Evolutionary conservation across 2,329 filamentous ascomycete genomes (phyloP), one percentile per base, ranked within the genome.

Genomic region (Pleomassaria siparia): DNA sequence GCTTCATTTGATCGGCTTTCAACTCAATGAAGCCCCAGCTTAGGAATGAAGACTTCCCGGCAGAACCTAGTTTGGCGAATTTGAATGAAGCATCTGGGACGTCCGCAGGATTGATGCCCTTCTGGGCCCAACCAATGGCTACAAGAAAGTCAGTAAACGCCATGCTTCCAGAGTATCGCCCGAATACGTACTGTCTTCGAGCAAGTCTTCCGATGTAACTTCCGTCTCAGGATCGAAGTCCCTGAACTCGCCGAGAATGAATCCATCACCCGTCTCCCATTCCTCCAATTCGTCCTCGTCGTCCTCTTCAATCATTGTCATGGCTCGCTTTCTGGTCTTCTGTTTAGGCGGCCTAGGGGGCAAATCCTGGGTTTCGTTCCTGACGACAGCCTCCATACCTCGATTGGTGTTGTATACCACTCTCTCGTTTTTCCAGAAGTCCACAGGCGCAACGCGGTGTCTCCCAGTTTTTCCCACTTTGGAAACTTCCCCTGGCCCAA

Each of bases 1-100:
- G 84, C 77, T 99, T 99, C 65, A 88, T 83, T 25, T 88, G 84
- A 2, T 87, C 86, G 0, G 89, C 86, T 5, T 90, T 89, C 42
- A 99, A 76, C 62, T 97, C 92, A 29, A 99, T 88, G 43, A 97
- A 81, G 13, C 94, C 94, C 9, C 88, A 87, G 26, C 91, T 91
- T 70, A 97, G 89, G 71, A 96, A 97, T 0, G 87, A 84, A 51
- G 88, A 77, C 22, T 85, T 89, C 13, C 56, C 55, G 47, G 50
- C 52, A 4, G 60, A 60, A 12, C 95, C 80, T 51, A 92, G 87
- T 75, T 96, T 97, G 26, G 89, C 88, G 66, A 95, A 97, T 47
- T 83, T 82, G 78, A 97, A 97, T 3, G 83, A 84, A 15, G 86
- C 86, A 62, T 79, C 78, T 44, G 79, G 76, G 8, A 84, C 81